Evolutionary conservation across 306 rosid species (phyloP).

Genomic region (Nissolia schottii): DNA sequence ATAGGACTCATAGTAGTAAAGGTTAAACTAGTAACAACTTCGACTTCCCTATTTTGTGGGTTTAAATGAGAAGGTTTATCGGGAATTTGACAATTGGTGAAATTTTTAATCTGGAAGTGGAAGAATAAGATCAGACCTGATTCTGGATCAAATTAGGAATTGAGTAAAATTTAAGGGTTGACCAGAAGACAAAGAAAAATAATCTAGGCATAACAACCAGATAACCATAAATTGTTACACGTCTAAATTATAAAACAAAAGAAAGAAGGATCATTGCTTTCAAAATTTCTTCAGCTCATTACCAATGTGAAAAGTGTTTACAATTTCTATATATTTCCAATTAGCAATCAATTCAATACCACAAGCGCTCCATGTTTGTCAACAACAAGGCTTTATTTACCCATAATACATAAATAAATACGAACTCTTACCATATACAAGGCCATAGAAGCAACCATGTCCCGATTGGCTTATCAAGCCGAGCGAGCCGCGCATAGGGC

Average conservation of each 20-base stretch:
- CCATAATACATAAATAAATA: background rate
- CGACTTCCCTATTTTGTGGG: background rate
- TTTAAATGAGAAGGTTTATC: background rate
- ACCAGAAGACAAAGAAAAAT: background rate
- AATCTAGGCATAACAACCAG: background rate
- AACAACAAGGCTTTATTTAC: background rate
- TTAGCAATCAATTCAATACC: background rate
- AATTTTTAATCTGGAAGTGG: background rate
- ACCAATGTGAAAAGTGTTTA: background rate
- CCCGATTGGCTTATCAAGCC: conserved; percentile 92
- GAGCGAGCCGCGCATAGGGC: conserved; percentile 87
- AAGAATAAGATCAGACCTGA: background rate
- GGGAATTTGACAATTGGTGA: background rate
- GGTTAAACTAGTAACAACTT: background rate
- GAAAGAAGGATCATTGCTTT: background rate
- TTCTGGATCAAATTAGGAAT: background rate
- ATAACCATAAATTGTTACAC: background rate
- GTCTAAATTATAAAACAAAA: background rate
- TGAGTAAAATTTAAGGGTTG: background rate
- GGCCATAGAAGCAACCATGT: conserved; percentile 98
- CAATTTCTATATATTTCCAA: background rate
- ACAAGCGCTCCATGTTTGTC: background rate
- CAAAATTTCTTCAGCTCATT: background rate
- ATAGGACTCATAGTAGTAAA: background rate
- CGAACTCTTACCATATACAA: conserved; percentile 68